Evolutionary conservation across 768 basidiomycete genomes (phyloP), one percentile per base, ranked within the genome.

Genomic region (Tulasnella sp.): DNA sequence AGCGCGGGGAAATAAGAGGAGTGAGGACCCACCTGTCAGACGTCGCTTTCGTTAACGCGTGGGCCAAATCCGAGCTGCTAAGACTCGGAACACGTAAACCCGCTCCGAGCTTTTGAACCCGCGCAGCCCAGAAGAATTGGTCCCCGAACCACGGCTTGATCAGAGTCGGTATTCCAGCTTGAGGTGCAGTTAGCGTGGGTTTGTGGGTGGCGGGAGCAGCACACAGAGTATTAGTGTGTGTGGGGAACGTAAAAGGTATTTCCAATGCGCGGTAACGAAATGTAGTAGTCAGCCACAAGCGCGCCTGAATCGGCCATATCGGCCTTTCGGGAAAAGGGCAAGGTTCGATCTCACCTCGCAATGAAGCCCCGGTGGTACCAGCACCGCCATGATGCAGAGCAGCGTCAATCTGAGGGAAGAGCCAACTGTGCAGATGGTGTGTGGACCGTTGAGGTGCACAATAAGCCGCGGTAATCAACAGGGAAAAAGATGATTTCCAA

Each of bases 91-190:
- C 85, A 73, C 85, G 85, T 74, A 90, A 51, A 1, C 88, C 71
- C 78, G 89, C 90, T 70, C 88, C 90, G 29, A 92, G 86, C 79
- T 87, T 87, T 80, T 90, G 88, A 23, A 91, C 89, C n/a, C 90
- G 83, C 6, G 86, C 85, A 2, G 89, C 90, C 90, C 90, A 90
- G 83, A 90, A 90, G 81, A 85, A 90, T 80, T 91, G 90, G 80
- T 90, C 90, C 20, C 90, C 91, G 81, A 91, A 92, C 89, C 89
- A 92, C 1, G 91, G 90, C 80, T 89, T 89, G 81, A 92, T 91
- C 78, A 91, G 80, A 0, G 91, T 92, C 2, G 91, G 91, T 42
- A 91, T 86, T 0, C 90, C 90, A 48, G 89, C 88, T 82, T n/a
- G n/a, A 55, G 11, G 40, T 40, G 40, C 40, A 40, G 10, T 61